Percentiles rank a stretch among this genome's conserved stretches.
Evolutionary conservation across 257 asterid species (phyloP).

Genomic region (Coffea eugenioides): DNA sequence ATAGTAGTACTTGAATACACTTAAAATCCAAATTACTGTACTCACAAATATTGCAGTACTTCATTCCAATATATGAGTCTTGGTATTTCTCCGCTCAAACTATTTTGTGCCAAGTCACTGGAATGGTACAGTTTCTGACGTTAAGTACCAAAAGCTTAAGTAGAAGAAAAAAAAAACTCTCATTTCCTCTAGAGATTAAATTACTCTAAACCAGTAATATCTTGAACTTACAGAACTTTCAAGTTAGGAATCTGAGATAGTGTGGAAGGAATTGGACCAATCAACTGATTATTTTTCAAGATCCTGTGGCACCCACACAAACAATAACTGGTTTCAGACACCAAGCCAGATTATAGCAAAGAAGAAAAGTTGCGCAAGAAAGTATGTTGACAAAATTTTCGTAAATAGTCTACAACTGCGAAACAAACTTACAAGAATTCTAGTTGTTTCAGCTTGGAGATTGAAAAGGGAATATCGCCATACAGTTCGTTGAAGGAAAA

Average conservation of each 20-base stretch:
- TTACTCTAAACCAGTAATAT: background rate
- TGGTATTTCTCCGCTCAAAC: conserved; percentile 90
- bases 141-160: background rate
- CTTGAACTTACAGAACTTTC: conserved; percentile 70
- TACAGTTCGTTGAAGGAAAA: conserved; percentile 78
- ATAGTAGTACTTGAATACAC: background rate
- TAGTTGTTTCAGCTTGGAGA: conserved; percentile 90
- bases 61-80: conserved; percentile 94
- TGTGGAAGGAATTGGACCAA: conserved; percentile 95
- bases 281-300: conserved; percentile 72
- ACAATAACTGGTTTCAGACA: background rate
- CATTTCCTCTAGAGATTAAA: background rate
- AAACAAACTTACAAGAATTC: conserved; percentile 56
- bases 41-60: conserved; percentile 91
- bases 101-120: conserved; percentile 93
- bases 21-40: background rate
- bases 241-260: conserved; percentile 94
- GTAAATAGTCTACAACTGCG: background rate
- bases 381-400: background rate
- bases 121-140: conserved; percentile 3
- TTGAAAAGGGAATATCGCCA: conserved; percentile 93
- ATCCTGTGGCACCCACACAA: conserved; percentile 44
- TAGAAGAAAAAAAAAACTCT: background rate
- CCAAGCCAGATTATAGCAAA: background rate
- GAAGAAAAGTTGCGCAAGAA: background rate